Evolutionary conservation across 2,329 filamentous ascomycete species (phyloP).

Genomic region (Trichoderma semiorbis): DNA sequence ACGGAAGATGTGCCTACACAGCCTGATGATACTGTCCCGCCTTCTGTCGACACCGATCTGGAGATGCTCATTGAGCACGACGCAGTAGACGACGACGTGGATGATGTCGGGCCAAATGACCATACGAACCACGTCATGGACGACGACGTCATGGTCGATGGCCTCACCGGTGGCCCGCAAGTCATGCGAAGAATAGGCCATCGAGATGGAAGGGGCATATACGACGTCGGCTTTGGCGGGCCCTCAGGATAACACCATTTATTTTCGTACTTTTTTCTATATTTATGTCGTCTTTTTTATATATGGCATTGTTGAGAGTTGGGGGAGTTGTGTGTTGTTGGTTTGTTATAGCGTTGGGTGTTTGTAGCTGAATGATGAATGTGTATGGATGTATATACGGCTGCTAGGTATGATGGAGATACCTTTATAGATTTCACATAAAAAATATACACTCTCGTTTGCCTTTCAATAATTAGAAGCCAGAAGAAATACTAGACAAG

Average conservation of each 20-base stretch:
- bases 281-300: not conserved
- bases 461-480: too few species aligned
- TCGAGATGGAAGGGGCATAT: conserved; percentile 26
- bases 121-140: conserved; percentile 18
- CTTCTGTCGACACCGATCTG: conserved; percentile 47
- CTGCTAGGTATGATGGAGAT: conserved; percentile 1
- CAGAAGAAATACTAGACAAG: not conserved
- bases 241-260: conserved; percentile 15
- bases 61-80: conserved; percentile 51
- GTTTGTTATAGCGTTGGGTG: not conserved
- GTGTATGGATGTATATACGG: not conserved
- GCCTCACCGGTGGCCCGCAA: conserved; percentile 1
- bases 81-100: conserved; percentile 39
- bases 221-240: conserved; percentile 31
- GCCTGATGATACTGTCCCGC: conserved; percentile 33
- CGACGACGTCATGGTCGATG: conserved; percentile 16
- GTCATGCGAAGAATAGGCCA: conserved; percentile 20
- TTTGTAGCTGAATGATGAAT: not conserved
- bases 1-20: conserved; percentile 36
- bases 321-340: not conserved
- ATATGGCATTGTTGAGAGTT: not conserved
- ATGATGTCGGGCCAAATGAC: not conserved
- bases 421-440: conserved; percentile 12
- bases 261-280: not conserved
- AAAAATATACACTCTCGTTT: not conserved